Percentiles rank a stretch among this genome's conserved stretches.
Evolutionary conservation across 495 filamentous ascomycete species (phyloP).

Genomic region (Aspergillus conjunctus): DNA sequence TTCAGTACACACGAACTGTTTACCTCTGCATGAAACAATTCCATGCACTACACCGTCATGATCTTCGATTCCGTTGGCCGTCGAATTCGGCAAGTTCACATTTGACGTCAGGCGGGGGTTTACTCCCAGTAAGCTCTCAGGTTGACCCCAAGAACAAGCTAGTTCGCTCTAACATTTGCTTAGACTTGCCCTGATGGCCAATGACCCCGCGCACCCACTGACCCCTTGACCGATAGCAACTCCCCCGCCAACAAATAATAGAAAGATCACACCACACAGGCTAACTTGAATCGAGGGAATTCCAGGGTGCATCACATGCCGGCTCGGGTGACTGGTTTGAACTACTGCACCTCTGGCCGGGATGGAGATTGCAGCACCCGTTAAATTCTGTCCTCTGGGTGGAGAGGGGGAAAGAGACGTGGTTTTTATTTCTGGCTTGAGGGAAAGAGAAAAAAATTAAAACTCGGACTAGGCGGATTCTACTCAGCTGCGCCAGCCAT

Average conservation of each 20-base stretch:
- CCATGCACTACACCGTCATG: neutral
- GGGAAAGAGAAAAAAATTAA: neutral
- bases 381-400: neutral
- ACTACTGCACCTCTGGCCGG: neutral
- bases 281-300: neutral
- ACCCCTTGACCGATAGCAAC: neutral
- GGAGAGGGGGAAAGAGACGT: neutral
- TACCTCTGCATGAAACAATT: neutral
- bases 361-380: neutral
- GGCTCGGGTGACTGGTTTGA: conserved; percentile 5
- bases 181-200: neutral
- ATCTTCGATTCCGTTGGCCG: neutral
- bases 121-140: neutral
- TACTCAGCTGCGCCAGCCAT: neutral
- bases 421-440: neutral
- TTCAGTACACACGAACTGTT: neutral
- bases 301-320: conserved; percentile 7
- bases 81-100: neutral
- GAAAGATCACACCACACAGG: neutral
- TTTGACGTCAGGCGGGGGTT: neutral
- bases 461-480: neutral
- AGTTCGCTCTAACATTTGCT: neutral
- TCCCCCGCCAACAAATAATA: neutral
- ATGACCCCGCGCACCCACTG: neutral
- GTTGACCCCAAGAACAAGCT: neutral